Base-by-base conservation (phyloP, 2,329 filamentous ascomycete genomes). In the Cercospora citrullina region DNA sequence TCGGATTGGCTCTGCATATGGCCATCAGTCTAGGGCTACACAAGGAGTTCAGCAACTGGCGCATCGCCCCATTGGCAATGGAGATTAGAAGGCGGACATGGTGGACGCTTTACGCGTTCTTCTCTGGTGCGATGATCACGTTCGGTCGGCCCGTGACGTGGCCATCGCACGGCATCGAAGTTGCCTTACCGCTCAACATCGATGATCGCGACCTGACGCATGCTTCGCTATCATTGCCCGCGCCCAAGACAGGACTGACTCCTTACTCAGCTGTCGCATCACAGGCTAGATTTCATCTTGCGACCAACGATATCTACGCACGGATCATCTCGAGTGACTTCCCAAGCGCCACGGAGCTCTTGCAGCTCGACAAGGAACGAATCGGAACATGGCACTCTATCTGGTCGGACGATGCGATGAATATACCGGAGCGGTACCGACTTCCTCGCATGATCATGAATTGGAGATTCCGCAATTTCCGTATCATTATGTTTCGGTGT, bases 1-100 rank as follows among this genome's bases (percentile, higher is more conserved):
- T 84, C 7, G 83, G 83, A 1, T 71, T 85, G 16, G 82, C 82
- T n/a, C 77, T 83, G 23, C 76, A 82, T 57, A 84, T 84, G 80
- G 82, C 83, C 1, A 82, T 84, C 77, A 82, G 82, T 39, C 73
- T 85, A 14, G 83, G 83, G 1, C 76, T 85, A n/a, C 83, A 85
- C 68, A 83, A 83, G 67, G 83, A 84, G 67, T 84, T 85, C 65
- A 80, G 79, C 16, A 79, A 80, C 9, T 83, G 81, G 81, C 79
- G 83, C 39, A 82, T 82, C 51, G 79, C 79, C 48, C 78, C 82
- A 4, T 73, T 79, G 4, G 72, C 72, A 9, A 75, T 77, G 72
- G 78, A 80, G 61, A 76, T 79, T 21, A 69, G 78, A 16, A 70
- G 78, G 23, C 71, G 78, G 26, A 74, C 79, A 1, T 79, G 78